phyloP scores from a whole-genome alignment of 2,329 filamentous ascomycete genomes.

The Penicillium psychrosexuale region DNA sequence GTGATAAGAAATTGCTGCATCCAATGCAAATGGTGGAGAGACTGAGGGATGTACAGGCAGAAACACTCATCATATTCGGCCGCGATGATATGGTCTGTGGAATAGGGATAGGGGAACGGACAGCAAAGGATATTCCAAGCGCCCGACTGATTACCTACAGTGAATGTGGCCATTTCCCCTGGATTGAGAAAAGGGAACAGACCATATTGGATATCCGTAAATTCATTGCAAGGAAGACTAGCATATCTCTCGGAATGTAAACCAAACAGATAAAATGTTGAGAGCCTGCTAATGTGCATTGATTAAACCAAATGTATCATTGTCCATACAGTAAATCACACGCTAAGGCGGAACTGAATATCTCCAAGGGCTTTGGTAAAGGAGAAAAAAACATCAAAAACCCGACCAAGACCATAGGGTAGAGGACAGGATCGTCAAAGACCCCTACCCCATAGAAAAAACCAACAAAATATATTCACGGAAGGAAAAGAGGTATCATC shows the following conservation, averaged over 20 bases:
- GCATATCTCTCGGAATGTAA: not conserved
- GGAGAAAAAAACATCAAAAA: constrained; percentile 10
- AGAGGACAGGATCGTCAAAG: constrained; percentile 33
- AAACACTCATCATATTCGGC: constrained; percentile 27
- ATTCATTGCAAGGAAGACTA: constrained; percentile 11
- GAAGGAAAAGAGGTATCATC: constrained; percentile 21
- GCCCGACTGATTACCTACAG: constrained; percentile 1
- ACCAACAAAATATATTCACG: constrained; percentile 22
- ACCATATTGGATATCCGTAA: constrained; percentile 15
- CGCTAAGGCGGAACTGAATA: constrained; percentile 8
- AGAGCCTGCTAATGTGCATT: constrained; percentile 17
- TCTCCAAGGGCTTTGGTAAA: constrained; percentile 6
- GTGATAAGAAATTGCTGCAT: not conserved
- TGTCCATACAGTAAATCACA: constrained; percentile 22
- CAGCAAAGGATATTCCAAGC: constrained; percentile 11
- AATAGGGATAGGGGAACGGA: constrained; percentile 16
- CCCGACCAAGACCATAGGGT: constrained; percentile 25
- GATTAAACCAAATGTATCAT: constrained; percentile 12
- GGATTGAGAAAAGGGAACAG: constrained; percentile 23
- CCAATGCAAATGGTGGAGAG: constrained; percentile 17
- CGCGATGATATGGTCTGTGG: constrained; percentile 24
- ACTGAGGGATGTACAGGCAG: constrained; percentile 22
- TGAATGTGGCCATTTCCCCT: constrained; percentile 29
- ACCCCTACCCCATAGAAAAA: constrained; percentile 16
- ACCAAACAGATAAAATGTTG: not conserved